Evolutionary conservation across 1,284 basidiomycete species (phyloP).

Genomic region (Apiotrichum veenhuisii): DNA sequence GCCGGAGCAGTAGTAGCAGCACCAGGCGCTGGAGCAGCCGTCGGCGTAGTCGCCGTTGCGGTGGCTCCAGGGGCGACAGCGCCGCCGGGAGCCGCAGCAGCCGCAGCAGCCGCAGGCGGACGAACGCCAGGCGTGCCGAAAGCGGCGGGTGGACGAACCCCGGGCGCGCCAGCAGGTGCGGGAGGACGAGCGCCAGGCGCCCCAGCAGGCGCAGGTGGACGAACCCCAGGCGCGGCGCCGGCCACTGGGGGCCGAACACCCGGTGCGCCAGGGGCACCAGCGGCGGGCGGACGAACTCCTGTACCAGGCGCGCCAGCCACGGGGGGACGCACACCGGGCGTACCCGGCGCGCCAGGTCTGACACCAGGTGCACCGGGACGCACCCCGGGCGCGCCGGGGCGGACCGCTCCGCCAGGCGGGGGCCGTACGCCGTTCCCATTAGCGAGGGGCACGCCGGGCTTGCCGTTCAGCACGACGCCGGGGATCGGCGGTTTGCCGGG

Average conservation of each 20-base stretch:
- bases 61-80: not conserved
- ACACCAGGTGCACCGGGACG: not conserved
- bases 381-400: not conserved
- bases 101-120: not conserved
- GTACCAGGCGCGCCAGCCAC: not conserved
- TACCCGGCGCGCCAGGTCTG: conserved; percentile 4
- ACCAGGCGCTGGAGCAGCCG: not conserved
- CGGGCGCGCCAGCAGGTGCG: not conserved
- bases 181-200: conserved; percentile 1
- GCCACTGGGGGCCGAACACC: conserved; percentile 1
- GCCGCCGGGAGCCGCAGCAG: not conserved
- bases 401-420: not conserved
- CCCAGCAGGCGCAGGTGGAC: not conserved
- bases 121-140: conserved; percentile 3
- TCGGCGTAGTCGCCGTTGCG: not conserved
- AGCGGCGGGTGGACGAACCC: not conserved
- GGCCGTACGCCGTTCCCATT: conserved; percentile 6
- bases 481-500: conserved; percentile 19
- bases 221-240: not conserved
- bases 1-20: not conserved
- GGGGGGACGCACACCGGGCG: not conserved
- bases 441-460: conserved; percentile 7
- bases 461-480: conserved; percentile 4
- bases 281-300: not conserved
- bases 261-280: not conserved